phyloP scores from a whole-genome alignment of 306 rosid genomes.

The Senna tora region DNA sequence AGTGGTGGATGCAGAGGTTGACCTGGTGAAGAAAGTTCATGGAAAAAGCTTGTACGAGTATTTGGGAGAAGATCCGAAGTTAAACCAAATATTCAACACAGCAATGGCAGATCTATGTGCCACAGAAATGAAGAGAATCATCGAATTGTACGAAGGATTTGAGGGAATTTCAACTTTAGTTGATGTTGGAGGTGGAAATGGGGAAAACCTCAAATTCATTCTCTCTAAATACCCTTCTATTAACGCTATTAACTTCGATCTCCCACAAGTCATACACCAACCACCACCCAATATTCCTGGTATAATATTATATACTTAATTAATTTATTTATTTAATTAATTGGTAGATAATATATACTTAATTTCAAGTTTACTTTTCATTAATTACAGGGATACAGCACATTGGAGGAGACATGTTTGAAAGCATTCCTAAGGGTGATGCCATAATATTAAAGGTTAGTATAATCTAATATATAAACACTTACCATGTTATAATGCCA shows the following conservation, averaged over 20 bases:
- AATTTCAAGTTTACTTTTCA: too few relatives aligned
- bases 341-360: too few relatives aligned
- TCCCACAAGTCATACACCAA: conserved; percentile 46
- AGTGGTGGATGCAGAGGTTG: conserved; percentile 27
- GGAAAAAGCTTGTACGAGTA: conserved; percentile 35
- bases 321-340: too few relatives aligned
- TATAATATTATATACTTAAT: too few relatives aligned
- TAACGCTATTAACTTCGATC: conserved; percentile 47
- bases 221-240: conserved; percentile 38
- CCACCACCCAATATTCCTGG: conserved; percentile 33
- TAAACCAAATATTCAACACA: conserved; percentile 31
- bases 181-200: conserved; percentile 6
- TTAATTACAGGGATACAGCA: conserved; percentile 36
- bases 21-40: conserved; percentile 40
- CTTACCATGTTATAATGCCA: too few relatives aligned
- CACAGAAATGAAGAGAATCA: not conserved
- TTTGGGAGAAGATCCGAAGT: conserved; percentile 4
- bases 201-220: not conserved
- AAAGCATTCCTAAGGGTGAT: conserved; percentile 41
- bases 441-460: conserved; percentile 45
- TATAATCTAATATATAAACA: too few relatives aligned
- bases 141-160: not conserved
- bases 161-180: conserved; percentile 1
- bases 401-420: conserved; percentile 42
- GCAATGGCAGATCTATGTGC: conserved; percentile 28